Evolutionary conservation across 768 basidiomycete genomes (phyloP).

Genomic region (Mycena sanguinolenta): DNA sequence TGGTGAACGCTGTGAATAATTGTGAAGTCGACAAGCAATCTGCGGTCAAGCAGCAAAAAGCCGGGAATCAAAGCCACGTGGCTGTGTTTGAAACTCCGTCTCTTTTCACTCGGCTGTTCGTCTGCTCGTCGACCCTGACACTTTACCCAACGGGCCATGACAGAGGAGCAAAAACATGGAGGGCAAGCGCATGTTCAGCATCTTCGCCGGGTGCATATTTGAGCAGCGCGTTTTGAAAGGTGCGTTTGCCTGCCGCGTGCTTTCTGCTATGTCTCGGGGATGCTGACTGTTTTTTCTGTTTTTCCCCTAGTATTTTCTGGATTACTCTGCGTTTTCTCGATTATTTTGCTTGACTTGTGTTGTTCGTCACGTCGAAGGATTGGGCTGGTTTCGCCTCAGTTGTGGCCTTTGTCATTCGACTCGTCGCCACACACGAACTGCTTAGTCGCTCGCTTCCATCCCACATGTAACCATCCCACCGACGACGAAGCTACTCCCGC

Average conservation of each 20-base stretch:
- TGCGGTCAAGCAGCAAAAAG: too few species aligned
- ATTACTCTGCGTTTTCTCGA: too few species aligned
- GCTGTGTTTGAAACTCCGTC: too few species aligned
- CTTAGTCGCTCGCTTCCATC: neutral
- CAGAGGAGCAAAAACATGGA: conserved; percentile 97
- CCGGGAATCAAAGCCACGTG: too few species aligned
- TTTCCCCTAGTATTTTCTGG: neutral
- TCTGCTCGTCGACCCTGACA: conserved; percentile 12
- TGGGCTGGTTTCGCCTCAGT: too few species aligned
- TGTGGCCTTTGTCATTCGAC: too few species aligned
- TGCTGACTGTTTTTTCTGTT: neutral
- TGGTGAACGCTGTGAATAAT: conserved; percentile 7
- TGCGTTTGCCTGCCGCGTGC: neutral
- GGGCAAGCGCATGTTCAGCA: conserved; percentile 99
- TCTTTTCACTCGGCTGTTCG: too few species aligned
- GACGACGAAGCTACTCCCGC: conserved; percentile 60
- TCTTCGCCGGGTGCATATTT: conserved; percentile 99
- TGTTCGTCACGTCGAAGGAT: too few species aligned
- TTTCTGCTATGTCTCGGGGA: too few species aligned
- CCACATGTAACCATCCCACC: neutral
- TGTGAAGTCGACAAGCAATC: conserved; percentile 1
- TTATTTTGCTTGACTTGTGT: too few species aligned
- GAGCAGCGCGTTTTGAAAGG: conserved; percentile 97
- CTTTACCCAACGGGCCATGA: conserved; percentile 72
- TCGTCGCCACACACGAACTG: too few species aligned